These are phyloP conservation scores for Aphanomyces euteiches DNA, from an alignment of 352 stramenopile species.

Conservation along the genomic window DNA sequence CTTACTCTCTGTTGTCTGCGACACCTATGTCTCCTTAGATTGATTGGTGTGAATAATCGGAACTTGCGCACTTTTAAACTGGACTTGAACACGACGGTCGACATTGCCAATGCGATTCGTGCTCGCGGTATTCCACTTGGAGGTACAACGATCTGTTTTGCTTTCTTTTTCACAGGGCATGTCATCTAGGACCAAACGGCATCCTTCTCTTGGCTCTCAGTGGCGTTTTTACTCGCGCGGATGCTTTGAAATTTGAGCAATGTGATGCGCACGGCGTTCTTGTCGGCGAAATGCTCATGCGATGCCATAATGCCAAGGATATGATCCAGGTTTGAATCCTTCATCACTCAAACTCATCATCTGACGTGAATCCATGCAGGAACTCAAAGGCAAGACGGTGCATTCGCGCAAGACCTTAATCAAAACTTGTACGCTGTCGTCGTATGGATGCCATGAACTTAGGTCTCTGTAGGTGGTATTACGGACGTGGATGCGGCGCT, in stretches of 20 bases:
- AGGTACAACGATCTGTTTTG: neutral
- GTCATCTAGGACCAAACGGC: slow-evolving; percentile 39
- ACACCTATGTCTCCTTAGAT: slow-evolving; percentile 34
- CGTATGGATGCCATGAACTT: neutral
- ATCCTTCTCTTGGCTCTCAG: slow-evolving; percentile 93
- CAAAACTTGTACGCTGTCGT: slow-evolving; percentile 83
- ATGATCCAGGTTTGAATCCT: slow-evolving; percentile 69
- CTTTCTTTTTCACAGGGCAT: neutral
- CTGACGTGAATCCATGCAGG: neutral
- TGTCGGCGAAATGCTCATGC: slow-evolving; percentile 98
- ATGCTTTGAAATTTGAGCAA: slow-evolving; percentile 88
- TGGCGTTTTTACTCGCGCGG: slow-evolving; percentile 91
- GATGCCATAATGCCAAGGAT: slow-evolving; percentile 81
- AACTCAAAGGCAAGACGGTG: slow-evolving; percentile 10
- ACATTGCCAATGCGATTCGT: slow-evolving; percentile 81
- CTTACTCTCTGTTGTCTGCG: neutral
- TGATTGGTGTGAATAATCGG: slow-evolving; percentile 99
- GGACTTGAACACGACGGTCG: slow-evolving; percentile 93
- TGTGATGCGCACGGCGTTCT: slow-evolving; percentile 90
- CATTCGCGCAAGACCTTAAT: slow-evolving; percentile 42
- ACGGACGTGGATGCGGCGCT: slow-evolving; percentile 92
- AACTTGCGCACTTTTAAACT: slow-evolving; percentile 98
- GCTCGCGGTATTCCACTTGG: slow-evolving; percentile 64
- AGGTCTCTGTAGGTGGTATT: slow-evolving; percentile 56
- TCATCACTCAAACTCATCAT: neutral